A percentile compares a stretch with the other conserved stretches of the same genome.
These are phyloP conservation scores for Cladosporium oxysporum DNA, from an alignment of 2,329 filamentous ascomycete genomes.

Conservation along the genomic window DNA sequence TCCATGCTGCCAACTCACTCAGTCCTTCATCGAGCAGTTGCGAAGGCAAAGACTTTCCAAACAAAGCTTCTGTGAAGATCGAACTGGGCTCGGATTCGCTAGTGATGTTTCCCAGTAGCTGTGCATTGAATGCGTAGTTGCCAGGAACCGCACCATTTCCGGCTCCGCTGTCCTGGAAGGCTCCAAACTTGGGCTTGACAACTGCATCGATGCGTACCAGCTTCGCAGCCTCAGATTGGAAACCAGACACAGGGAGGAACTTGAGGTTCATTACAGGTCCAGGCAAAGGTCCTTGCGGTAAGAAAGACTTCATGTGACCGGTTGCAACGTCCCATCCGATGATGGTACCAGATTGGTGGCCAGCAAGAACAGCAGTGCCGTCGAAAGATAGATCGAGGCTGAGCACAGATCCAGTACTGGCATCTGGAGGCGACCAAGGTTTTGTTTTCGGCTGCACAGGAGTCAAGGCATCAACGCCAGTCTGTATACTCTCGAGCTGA, in stretches of 20 bases:
- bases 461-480: slow-evolving; percentile 24
- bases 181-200: slow-evolving; percentile 76
- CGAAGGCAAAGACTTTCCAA: slow-evolving; percentile 46
- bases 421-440: slow-evolving; percentile 35
- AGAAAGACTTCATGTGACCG: slow-evolving; percentile 64
- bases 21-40: slow-evolving; percentile 39
- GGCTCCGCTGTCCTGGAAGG: slow-evolving; percentile 40
- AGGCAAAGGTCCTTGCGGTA: slow-evolving; percentile 66
- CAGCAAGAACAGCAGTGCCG: slow-evolving; percentile 75
- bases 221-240: slow-evolving; percentile 38
- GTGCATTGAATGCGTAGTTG: slow-evolving; percentile 66
- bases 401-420: slow-evolving; percentile 64
- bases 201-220: slow-evolving; percentile 60
- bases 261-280: slow-evolving; percentile 79
- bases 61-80: slow-evolving; percentile 44
- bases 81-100: slow-evolving; percentile 26
- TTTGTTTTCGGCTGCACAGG: slow-evolving; percentile 42
- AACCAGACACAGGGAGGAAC: slow-evolving; percentile 66
- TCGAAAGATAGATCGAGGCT: slow-evolving; percentile 79
- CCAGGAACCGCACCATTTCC: slow-evolving; percentile 46
- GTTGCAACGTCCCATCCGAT: slow-evolving; percentile 77
- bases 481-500: slow-evolving; percentile 26
- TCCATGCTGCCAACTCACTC: slow-evolving; percentile 39
- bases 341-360: slow-evolving; percentile 77
- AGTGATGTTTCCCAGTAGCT: slow-evolving; percentile 51